Conservation (phyloP, 805 yeast genomes). For the Metschnikowia picachoensis region DNA sequence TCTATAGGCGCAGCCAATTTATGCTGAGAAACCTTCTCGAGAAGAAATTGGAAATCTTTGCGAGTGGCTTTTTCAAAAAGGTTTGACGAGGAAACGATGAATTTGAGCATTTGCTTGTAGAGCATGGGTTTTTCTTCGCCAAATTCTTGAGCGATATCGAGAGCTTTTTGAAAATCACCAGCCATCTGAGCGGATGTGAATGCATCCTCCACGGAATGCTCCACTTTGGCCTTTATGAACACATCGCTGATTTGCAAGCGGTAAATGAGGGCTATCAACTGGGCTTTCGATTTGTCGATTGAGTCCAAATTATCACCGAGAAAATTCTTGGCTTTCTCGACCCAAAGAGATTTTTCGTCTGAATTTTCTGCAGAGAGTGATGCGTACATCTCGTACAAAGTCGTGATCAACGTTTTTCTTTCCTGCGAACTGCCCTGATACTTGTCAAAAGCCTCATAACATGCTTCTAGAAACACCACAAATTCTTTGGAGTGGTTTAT, state of each 20-base stretch:
- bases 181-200: constrained; percentile 63
- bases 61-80: constrained; percentile 52
- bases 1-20: constrained; percentile 71
- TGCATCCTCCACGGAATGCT: constrained; percentile 47
- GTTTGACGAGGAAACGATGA: constrained; percentile 53
- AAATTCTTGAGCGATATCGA: constrained; percentile 52
- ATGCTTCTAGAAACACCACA: constrained; percentile 89
- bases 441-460: constrained; percentile 70
- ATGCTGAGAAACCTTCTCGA: constrained; percentile 49
- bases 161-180: constrained; percentile 54
- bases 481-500: constrained; percentile 83
- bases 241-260: constrained; percentile 43
- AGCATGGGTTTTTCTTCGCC: constrained; percentile 64
- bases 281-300: constrained; percentile 53
- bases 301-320: constrained; percentile 44
- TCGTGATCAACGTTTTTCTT: constrained; percentile 66
- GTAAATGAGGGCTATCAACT: constrained; percentile 56
- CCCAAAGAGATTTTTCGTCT: constrained; percentile 52
- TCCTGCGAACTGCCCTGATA: constrained; percentile 72
- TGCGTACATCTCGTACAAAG: constrained; percentile 79
- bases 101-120: constrained; percentile 60
- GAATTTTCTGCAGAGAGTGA: constrained; percentile 42
- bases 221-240: constrained; percentile 35
- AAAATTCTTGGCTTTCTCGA: constrained; percentile 54
- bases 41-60: constrained; percentile 42